A percentile compares a stretch with the other conserved stretches of the same genome.
phyloP scores from a whole-genome alignment of 345 rosid species.

The Sonneratia alba region DNA sequence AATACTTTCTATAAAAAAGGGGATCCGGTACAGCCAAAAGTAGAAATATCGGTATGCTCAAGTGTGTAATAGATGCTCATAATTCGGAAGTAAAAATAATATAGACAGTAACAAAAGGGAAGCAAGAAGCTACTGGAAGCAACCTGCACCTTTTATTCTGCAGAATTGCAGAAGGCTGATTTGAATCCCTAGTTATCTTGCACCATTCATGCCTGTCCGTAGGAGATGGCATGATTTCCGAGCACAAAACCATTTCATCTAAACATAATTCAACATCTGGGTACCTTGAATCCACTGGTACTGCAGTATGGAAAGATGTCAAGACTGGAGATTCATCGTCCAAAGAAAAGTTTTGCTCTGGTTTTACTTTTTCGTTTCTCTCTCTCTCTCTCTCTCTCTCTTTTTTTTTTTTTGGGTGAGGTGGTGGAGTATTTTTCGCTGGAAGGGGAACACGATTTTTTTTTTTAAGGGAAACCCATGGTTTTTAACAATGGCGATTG shows the following conservation, averaged over 20 bases:
- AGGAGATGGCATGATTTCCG: constrained; percentile 43
- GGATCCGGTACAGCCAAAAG: not conserved
- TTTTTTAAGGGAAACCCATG: not conserved
- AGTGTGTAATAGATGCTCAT: not conserved
- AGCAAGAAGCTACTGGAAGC: not conserved
- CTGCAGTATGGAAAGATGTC: constrained; percentile 29
- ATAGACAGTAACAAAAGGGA: not conserved
- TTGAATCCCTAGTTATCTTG: constrained; percentile 53
- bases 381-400: no score
- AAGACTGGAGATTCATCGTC: not conserved
- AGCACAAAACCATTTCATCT: constrained; percentile 44
- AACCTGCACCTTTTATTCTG: constrained; percentile 56
- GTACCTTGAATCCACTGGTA: constrained; percentile 48
- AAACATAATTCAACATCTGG: constrained; percentile 57
- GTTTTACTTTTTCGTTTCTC: no score
- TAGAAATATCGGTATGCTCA: not conserved
- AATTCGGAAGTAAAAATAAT: not conserved
- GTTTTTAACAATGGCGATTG: not conserved
- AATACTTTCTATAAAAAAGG: not conserved
- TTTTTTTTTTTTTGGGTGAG: not conserved
- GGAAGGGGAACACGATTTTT: not conserved
- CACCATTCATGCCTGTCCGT: constrained; percentile 61
- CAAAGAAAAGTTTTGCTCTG: not conserved
- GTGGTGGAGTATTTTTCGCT: not conserved
- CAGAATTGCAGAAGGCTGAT: constrained; percentile 45